Evolutionary conservation across 2,329 filamentous ascomycete genomes (phyloP), one percentile per base, ranked within the genome.

Genomic region (Nemania sp.): DNA sequence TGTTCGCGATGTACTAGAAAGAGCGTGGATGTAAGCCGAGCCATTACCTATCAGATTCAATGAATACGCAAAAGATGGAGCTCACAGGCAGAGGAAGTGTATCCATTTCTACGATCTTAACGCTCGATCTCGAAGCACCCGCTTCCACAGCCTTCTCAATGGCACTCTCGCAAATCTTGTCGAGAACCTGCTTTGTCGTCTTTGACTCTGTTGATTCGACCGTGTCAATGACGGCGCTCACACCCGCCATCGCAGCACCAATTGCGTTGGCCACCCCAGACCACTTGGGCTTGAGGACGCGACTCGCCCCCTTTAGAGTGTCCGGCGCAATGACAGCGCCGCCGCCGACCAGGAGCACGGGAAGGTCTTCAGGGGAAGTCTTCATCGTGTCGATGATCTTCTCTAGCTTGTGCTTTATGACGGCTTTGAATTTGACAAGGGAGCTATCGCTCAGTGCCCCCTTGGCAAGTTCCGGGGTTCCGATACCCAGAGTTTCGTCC

Each of bases 261-360:
- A 87, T 83, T 0, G 84, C 84, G 62, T 87, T 87, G 7, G 84
- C 84, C 1, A 86, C 81, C 3, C 77, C 77, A 2, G 81, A 79
- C 72, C 77, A 84, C 34, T 76, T 70, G 0, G 82, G 82, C 57
- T 80, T 82, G 39, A 84, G 67, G 1, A 86, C 79, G 26, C 70
- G 73, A 54, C 79, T 81, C 7, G 82, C 82, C 1, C 83, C 83
- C 26, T 72, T 70, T 0, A 86, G 70, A n/a, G 75, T 66, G 30
- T 80, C 73, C 0, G 82, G 82, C 0, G 80, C 78, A 37, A 86
- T 75, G 8, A 86, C 72, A 1, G 83, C 81, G 4, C 84, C 84
- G 0, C 84, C 84, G 6, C 84, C 84, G 0, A 88, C 84, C 0
- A 87, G 77, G 1, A 87, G 67, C 0, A 86, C 82, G 0, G 81